Conservation (phyloP, 179 eudicot genomes). For the Silene vulgaris region DNA sequence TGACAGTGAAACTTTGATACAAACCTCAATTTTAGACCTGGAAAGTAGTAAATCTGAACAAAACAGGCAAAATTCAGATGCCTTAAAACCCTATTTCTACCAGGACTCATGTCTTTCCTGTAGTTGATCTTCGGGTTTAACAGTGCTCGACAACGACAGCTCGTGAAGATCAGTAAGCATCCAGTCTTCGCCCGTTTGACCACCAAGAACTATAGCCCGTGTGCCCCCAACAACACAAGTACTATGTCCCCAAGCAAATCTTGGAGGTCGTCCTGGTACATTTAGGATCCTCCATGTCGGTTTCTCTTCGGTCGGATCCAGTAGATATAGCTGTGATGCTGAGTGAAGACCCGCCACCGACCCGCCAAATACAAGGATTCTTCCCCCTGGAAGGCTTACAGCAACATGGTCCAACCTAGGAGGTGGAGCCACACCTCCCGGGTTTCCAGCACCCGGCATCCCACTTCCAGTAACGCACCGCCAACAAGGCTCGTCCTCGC, state of each 20-base stretch:
- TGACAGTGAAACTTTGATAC: constrained; percentile 25
- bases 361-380: constrained; percentile 90
- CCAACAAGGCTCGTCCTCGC: constrained; percentile 95
- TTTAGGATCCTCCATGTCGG: constrained; percentile 91
- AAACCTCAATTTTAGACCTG: constrained; percentile 34
- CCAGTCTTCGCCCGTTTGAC: constrained; percentile 97
- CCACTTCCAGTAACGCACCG: constrained; percentile 80
- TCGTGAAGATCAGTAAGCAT: constrained; percentile 82
- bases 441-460: constrained; percentile 94
- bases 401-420: constrained; percentile 95
- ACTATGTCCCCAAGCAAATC: constrained; percentile 97
- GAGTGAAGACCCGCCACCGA: constrained; percentile 98
- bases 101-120: constrained; percentile 1
- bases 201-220: constrained; percentile 86
- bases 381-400: constrained; percentile 86
- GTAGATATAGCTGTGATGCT: constrained; percentile 89
- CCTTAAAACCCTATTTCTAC: constrained; percentile 5
- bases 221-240: constrained; percentile 96
- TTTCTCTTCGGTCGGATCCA: constrained; percentile 90
- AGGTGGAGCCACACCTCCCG: constrained; percentile 88
- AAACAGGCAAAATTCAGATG: constrained; percentile 23
- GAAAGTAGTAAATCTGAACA: constrained; percentile 26
- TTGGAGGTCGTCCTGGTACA: constrained; percentile 84
- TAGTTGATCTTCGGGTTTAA: constrained; percentile 31
- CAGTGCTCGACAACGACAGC: constrained; percentile 60